phyloP scores from a whole-genome alignment of 2,329 filamentous ascomycete species.

The Diplodia corticola region DNA sequence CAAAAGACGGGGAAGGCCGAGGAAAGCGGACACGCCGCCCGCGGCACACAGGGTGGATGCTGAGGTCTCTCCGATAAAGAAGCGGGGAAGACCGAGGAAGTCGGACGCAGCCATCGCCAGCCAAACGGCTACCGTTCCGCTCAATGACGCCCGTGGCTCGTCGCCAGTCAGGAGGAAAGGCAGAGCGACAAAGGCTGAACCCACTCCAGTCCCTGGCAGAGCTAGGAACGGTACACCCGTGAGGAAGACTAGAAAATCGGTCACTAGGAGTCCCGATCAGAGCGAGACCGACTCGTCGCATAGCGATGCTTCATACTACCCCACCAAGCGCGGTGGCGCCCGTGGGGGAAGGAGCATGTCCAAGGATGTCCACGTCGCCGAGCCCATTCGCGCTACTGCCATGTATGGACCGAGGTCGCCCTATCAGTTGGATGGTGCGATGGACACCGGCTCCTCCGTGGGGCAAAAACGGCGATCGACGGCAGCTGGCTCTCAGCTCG shows the following conservation, averaged over 20 bases:
- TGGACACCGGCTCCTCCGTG: not conserved
- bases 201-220: conserved; percentile 8
- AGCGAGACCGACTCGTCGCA: conserved; percentile 5
- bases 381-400: conserved; percentile 3
- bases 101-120: conserved; percentile 4
- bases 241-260: conserved; percentile 10
- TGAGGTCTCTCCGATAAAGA: conserved; percentile 35
- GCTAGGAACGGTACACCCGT: conserved; percentile 35
- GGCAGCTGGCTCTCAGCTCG: not conserved
- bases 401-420: conserved; percentile 18
- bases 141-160: conserved; percentile 22
- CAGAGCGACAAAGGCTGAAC: not conserved
- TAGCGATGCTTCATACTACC: conserved; percentile 9
- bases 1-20: conserved; percentile 40
- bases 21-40: conserved; percentile 37
- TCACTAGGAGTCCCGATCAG: conserved; percentile 6
- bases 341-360: not conserved
- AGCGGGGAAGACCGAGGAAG: conserved; percentile 31
- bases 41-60: conserved; percentile 25
- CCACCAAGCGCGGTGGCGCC: not conserved
- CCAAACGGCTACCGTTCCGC: not conserved
- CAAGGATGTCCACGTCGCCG: not conserved
- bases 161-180: conserved; percentile 29
- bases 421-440: not conserved
- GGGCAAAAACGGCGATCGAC: not conserved